phyloP scores from a whole-genome alignment of 345 rosid genomes.

The Conringia planisiliqua region DNA sequence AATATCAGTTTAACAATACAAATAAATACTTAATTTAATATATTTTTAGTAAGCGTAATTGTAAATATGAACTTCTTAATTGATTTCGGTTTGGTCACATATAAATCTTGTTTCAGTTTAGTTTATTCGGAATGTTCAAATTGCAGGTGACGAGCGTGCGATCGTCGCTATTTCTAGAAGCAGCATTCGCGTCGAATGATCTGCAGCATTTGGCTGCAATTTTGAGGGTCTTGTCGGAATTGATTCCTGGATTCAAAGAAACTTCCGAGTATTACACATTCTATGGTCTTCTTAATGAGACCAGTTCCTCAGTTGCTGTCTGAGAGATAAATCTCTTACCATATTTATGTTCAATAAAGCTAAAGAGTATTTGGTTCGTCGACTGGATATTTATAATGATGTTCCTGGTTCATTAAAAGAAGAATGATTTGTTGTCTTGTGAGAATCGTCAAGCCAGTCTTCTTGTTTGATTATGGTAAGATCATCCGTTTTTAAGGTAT shows the following conservation, averaged over 20 bases:
- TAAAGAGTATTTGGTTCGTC: not conserved
- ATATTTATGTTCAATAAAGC: not conserved
- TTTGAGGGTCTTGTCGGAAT: slow-evolving; percentile 81
- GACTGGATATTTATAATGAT: not conserved
- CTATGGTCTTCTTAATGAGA: slow-evolving; percentile 62
- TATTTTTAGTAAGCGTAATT: not conserved
- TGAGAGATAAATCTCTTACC: slow-evolving; percentile 11
- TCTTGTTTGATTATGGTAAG: not conserved
- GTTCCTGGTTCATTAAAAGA: not conserved
- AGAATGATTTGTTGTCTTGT: not conserved
- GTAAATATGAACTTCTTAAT: not conserved
- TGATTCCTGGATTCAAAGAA: slow-evolving; percentile 65
- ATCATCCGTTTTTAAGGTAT: not conserved
- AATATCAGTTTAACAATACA: too few species aligned
- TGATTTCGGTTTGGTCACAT: not conserved
- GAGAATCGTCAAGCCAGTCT: not conserved
- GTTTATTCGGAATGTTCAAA: not conserved
- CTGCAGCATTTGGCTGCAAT: slow-evolving; percentile 84
- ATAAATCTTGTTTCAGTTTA: not conserved
- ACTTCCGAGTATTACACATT: slow-evolving; percentile 59
- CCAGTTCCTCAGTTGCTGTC: slow-evolving; percentile 42
- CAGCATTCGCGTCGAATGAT: slow-evolving; percentile 70
- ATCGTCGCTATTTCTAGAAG: slow-evolving; percentile 77
- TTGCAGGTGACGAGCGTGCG: slow-evolving; percentile 67
- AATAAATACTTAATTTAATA: too few species aligned